A percentile compares a stretch with the other conserved stretches of the same genome.
These are phyloP conservation scores for Podosphaera fusca DNA, from an alignment of 2,329 filamentous ascomycete genomes.

Conservation along the genomic window DNA sequence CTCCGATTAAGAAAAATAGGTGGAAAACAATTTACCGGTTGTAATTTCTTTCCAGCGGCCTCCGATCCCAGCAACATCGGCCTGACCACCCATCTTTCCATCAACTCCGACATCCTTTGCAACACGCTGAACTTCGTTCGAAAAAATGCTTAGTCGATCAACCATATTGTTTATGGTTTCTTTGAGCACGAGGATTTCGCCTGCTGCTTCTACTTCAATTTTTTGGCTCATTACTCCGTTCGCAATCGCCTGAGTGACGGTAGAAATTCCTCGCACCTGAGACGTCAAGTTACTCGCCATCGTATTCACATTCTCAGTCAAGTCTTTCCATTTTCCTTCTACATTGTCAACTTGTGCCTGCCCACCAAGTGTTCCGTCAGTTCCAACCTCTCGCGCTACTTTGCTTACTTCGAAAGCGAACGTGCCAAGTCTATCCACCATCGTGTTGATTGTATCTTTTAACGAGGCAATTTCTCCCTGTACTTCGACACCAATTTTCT, in stretches of 20 bases:
- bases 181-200: conserved; percentile 82
- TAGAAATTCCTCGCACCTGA: conserved; percentile 73
- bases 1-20: neutral
- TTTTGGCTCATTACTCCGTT: conserved; percentile 91
- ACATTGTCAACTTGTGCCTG: conserved; percentile 88
- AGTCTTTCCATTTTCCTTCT: conserved; percentile 93
- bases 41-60: conserved; percentile 98
- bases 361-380: conserved; percentile 79
- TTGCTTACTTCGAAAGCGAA: conserved; percentile 95
- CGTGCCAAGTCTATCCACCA: conserved; percentile 90
- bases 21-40: conserved; percentile 30
- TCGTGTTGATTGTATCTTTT: conserved; percentile 95
- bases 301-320: conserved; percentile 74
- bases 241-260: conserved; percentile 83
- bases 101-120: conserved; percentile 93
- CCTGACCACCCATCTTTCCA: conserved; percentile 95
- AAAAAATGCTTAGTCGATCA: conserved; percentile 82
- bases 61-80: conserved; percentile 76
- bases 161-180: conserved; percentile 99
- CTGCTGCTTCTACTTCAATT: conserved; percentile 84
- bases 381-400: conserved; percentile 85
- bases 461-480: conserved; percentile 85
- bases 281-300: conserved; percentile 46
- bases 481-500: conserved; percentile 87
- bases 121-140: conserved; percentile 83